These are phyloP conservation scores for Cutaneotrichosporon cavernicola DNA, from an alignment of 1,284 basidiomycete species.

Conservation along the genomic window DNA sequence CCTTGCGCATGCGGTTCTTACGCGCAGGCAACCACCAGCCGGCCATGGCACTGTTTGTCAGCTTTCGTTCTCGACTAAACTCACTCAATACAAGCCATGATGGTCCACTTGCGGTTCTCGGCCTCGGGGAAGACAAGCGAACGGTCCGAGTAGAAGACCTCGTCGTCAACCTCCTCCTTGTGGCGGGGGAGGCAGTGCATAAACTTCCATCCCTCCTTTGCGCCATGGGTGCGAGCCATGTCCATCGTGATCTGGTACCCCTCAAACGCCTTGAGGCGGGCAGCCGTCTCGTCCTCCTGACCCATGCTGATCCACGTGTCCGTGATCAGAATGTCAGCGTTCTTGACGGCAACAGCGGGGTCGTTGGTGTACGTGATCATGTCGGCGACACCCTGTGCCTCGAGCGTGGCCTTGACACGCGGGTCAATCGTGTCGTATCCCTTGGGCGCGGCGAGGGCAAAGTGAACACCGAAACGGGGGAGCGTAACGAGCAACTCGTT, in stretches of 20 bases:
- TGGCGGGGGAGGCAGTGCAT: conserved; percentile 95
- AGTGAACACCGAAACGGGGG: conserved; percentile 82
- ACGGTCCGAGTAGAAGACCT: conserved; percentile 62
- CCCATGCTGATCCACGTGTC: conserved; percentile 99
- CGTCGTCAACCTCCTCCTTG: conserved; percentile 88
- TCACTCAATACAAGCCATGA: conserved; percentile 64
- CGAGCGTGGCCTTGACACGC: conserved; percentile 74
- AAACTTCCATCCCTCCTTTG: conserved; percentile 89
- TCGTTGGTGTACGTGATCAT: conserved; percentile 49
- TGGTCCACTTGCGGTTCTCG: conserved; percentile 92
- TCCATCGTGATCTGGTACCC: conserved; percentile 94
- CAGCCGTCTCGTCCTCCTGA: conserved; percentile 90
- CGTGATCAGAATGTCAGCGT: conserved; percentile 90
- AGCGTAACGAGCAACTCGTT: conserved; percentile 96
- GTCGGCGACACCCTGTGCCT: conserved; percentile 38
- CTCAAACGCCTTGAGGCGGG: conserved; percentile 79
- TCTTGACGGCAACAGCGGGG: conserved; percentile 80
- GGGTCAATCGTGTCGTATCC: conserved; percentile 66
- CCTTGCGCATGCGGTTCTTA: not conserved
- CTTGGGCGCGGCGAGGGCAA: conserved; percentile 78
- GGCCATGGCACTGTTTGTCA: conserved; percentile 5
- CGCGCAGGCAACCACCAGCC: not conserved
- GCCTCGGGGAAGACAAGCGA: conserved; percentile 57
- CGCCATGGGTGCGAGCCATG: conserved; percentile 73
- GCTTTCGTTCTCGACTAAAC: conserved; percentile 19